These are phyloP conservation scores for Blastomyces percursus DNA, from an alignment of 2,329 filamentous ascomycete genomes.

Conservation along the genomic window DNA sequence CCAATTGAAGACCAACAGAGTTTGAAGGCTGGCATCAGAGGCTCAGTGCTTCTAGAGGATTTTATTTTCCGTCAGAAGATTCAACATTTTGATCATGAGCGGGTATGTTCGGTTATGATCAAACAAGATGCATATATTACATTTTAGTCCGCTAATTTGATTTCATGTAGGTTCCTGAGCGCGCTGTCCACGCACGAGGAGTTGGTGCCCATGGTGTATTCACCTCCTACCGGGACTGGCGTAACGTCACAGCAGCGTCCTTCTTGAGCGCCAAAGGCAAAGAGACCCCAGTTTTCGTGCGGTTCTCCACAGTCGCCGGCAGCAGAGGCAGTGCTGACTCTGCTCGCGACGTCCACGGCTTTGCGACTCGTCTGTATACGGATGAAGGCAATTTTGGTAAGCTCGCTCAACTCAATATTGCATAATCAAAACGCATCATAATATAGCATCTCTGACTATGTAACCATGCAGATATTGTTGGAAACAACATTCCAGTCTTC, in stretches of 20 bases:
- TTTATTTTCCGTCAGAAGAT: conserved; percentile 64
- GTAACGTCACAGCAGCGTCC: conserved; percentile 57
- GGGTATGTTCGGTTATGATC: too few relatives aligned
- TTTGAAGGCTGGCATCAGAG: conserved; percentile 55
- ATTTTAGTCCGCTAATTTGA: conserved; percentile 5
- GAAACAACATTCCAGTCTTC: conserved; percentile 34
- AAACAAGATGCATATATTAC: too few relatives aligned
- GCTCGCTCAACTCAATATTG: background rate
- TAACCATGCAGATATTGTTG: conserved; percentile 25
- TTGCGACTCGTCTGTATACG: conserved; percentile 59
- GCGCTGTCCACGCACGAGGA: conserved; percentile 59
- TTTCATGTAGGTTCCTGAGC: conserved; percentile 43
- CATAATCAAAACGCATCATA: too few relatives aligned
- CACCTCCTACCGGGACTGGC: conserved; percentile 54
- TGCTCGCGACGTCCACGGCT: conserved; percentile 61
- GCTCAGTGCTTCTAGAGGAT: conserved; percentile 59
- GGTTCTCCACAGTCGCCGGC: conserved; percentile 63
- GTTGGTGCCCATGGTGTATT: conserved; percentile 60
- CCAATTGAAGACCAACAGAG: conserved; percentile 58
- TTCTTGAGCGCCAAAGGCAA: conserved; percentile 51
- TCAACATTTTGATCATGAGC: conserved; percentile 58
- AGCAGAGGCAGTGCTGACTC: conserved; percentile 59
- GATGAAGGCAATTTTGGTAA: conserved; percentile 56
- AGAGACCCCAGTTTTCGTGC: conserved; percentile 54
- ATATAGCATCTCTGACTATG: background rate